phyloP scores from a whole-genome alignment of 2,329 filamentous ascomycete species.

The Pestalotiopsis sp. region DNA sequence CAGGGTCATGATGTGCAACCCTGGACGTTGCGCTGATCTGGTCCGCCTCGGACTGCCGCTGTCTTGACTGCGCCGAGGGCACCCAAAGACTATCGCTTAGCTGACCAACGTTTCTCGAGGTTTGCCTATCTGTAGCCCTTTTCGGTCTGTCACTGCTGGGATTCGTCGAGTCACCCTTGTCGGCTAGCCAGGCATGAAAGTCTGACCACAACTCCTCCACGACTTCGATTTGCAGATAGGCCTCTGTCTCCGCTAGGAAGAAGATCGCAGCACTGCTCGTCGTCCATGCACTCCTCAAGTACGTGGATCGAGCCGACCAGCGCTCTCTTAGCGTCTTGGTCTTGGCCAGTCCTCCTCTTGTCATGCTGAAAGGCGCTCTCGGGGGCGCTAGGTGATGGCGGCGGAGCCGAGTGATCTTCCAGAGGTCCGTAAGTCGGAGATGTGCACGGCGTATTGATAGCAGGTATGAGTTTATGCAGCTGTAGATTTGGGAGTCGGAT shows the following conservation, averaged over 20 bases:
- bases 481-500: constrained; percentile 77
- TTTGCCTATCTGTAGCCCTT: background rate
- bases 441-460: constrained; percentile 84
- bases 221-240: constrained; percentile 88
- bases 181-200: constrained; percentile 73
- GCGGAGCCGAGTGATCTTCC: constrained; percentile 80
- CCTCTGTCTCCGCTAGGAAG: constrained; percentile 82
- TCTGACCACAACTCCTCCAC: constrained; percentile 79
- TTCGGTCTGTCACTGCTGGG: background rate
- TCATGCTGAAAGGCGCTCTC: constrained; percentile 62
- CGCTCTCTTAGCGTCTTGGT: constrained; percentile 64
- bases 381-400: constrained; percentile 75
- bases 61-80: background rate
- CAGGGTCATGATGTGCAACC: constrained; percentile 67
- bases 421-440: constrained; percentile 78
- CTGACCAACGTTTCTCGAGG: background rate
- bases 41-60: background rate
- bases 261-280: constrained; percentile 86
- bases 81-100: constrained; percentile 12
- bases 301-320: constrained; percentile 60
- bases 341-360: constrained; percentile 58
- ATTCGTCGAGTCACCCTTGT: constrained; percentile 28
- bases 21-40: background rate
- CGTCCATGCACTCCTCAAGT: constrained; percentile 85
- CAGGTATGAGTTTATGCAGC: constrained; percentile 83